A percentile compares a stretch with the other conserved stretches of the same genome.
Evolutionary conservation across 129 eudicot genomes (phyloP).

Genomic region (Glebionis coronaria): DNA sequence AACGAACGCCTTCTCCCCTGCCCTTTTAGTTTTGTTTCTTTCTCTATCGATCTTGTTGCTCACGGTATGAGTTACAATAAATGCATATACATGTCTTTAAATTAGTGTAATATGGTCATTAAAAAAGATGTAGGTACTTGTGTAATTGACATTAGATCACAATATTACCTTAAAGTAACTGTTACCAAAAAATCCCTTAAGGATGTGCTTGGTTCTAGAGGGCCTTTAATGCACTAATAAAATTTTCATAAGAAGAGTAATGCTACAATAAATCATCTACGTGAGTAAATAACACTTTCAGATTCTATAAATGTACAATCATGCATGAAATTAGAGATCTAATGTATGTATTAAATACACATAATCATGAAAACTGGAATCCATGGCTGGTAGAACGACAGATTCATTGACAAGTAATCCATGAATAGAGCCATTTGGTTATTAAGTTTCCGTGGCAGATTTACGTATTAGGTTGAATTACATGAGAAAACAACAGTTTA

Average conservation of each 20-base stretch:
- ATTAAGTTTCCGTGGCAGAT: too few relatives aligned
- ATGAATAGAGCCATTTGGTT: too few relatives aligned
- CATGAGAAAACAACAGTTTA: too few relatives aligned
- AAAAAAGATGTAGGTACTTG: conserved; percentile 10
- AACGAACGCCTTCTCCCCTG: conserved; percentile 93
- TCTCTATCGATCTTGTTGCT: conserved; percentile 76
- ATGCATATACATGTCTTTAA: conserved; percentile 83
- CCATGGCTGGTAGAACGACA: too few relatives aligned
- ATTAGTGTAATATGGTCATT: conserved; percentile 23
- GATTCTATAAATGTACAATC: too few relatives aligned
- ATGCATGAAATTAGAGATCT: too few relatives aligned
- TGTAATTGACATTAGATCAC: conserved; percentile 13
- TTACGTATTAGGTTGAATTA: too few relatives aligned
- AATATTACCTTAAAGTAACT: conserved; percentile 81
- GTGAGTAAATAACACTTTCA: too few relatives aligned
- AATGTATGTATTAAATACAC: too few relatives aligned
- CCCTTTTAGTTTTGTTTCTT: conserved; percentile 64
- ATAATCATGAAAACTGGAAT: too few relatives aligned
- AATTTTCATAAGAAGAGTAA: conserved; percentile 65
- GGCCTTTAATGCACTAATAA: conserved; percentile 97
- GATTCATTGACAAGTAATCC: too few relatives aligned
- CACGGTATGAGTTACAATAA: conserved; percentile 87
- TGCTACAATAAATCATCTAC: conserved; percentile 54
- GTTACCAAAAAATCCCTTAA: conserved; percentile 91
- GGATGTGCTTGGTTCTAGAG: conserved; percentile 96